Evolutionary conservation across 495 filamentous ascomycete species (phyloP).

Genomic region (Penicillium arizonense): DNA sequence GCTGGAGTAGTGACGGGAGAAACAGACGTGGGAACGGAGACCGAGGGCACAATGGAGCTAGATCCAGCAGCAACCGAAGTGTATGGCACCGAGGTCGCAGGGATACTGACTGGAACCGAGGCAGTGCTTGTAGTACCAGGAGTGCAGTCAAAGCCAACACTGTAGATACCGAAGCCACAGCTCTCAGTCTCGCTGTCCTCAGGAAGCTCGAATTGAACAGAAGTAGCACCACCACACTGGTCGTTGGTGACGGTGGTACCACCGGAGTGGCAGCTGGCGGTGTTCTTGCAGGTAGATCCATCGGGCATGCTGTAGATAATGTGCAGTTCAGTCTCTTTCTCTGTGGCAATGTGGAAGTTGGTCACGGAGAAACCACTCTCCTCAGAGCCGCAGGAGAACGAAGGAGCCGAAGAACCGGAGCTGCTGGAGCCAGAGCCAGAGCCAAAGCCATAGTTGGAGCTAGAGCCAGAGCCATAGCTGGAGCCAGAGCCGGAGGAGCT

Average conservation of each 20-base stretch:
- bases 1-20: slow-evolving; percentile 13
- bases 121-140: slow-evolving; percentile 36
- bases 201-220: slow-evolving; percentile 74
- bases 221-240: slow-evolving; percentile 88
- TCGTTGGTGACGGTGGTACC: slow-evolving; percentile 72
- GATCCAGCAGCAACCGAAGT: slow-evolving; percentile 6
- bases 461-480: not conserved
- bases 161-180: slow-evolving; percentile 74
- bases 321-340: slow-evolving; percentile 72
- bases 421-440: not conserved
- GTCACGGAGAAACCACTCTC: slow-evolving; percentile 70
- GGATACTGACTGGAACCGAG: slow-evolving; percentile 5
- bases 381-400: slow-evolving; percentile 52
- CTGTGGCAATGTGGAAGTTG: slow-evolving; percentile 66
- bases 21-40: slow-evolving; percentile 1
- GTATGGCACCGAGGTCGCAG: slow-evolving; percentile 7
- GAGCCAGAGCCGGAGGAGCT: slow-evolving; percentile 14
- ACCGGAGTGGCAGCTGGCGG: slow-evolving; percentile 56
- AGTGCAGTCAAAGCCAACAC: slow-evolving; percentile 78
- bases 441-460: slow-evolving; percentile 28
- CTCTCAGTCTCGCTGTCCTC: slow-evolving; percentile 44
- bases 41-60: not conserved
- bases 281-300: slow-evolving; percentile 74
- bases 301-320: slow-evolving; percentile 84
- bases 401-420: slow-evolving; percentile 41